These are phyloP conservation scores for Globisporangium okanoganense DNA, from an alignment of 352 stramenopile genomes.

Conservation along the genomic window DNA sequence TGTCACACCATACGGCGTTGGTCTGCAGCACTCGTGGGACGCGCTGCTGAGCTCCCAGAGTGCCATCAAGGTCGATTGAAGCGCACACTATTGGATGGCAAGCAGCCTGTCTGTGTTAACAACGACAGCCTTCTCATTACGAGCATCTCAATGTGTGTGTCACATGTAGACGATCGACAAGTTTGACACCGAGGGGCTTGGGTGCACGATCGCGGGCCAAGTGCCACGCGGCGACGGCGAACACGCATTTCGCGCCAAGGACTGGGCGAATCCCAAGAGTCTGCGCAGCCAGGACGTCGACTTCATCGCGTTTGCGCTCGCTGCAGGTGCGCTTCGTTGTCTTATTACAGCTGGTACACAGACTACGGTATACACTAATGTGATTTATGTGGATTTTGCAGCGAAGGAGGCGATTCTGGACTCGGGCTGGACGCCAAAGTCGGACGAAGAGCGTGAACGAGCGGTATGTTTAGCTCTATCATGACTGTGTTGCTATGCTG, in stretches of 20 bases:
- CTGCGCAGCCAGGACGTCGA: slow-evolving; percentile 71
- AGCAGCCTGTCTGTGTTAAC: not conserved
- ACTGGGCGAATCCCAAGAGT: slow-evolving; percentile 69
- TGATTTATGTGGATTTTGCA: slow-evolving; percentile 19
- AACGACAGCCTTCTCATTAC: not conserved
- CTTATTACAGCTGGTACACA: no score
- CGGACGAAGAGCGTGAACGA: slow-evolving; percentile 63
- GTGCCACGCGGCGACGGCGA: slow-evolving; percentile 60
- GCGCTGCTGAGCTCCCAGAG: slow-evolving; percentile 73
- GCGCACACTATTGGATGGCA: not conserved
- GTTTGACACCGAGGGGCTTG: slow-evolving; percentile 55
- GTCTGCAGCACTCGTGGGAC: slow-evolving; percentile 79
- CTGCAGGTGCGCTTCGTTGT: slow-evolving; percentile 46
- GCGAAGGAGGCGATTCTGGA: slow-evolving; percentile 80
- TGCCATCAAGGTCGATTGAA: slow-evolving; percentile 51
- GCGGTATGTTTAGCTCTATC: slow-evolving; percentile 29
- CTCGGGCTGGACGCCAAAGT: slow-evolving; percentile 55
- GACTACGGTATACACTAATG: no score
- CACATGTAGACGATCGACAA: slow-evolving; percentile 37
- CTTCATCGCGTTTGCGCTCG: slow-evolving; percentile 84
- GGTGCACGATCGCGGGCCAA: slow-evolving; percentile 64
- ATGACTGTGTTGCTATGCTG: not conserved
- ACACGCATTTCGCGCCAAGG: slow-evolving; percentile 54
- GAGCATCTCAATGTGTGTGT: not conserved
- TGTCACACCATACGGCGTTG: slow-evolving; percentile 89